Base-by-base conservation (phyloP, 257 asterid genomes). In the Solanum chiquidenum region DNA sequence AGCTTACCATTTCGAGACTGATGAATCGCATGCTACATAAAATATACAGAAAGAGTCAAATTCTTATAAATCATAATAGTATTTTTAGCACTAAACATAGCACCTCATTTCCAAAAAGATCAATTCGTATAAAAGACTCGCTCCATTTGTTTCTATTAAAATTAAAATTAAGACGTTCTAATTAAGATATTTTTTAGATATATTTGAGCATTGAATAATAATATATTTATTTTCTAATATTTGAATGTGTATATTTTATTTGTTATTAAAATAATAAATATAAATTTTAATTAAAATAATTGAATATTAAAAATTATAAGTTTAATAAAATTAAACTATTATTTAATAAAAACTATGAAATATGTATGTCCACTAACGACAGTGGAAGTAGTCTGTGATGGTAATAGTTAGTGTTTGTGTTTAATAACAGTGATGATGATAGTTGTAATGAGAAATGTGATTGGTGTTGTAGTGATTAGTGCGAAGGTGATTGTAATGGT, bases 401-500 rank as follows among this genome's bases (percentile, higher is more conserved):
- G n/a, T 7, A 20, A 18, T 18, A 18, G n/a, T 55, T 55, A 1
- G 62, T 52, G 62, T 52, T 52, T 16, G 9, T 52, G 62, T 52
- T 20, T 52, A 52, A 52, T 6, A 52, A 52, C 0, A 9, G 0
- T 55, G 2, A 7, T 55, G 25, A 3, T 20, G 5, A 55, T 55
- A 55, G 5, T 20, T 20, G 5, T 55, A 0, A 55, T 1, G 25
- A 1, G 10, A 3, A 7, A 20, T 0, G 1, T 55, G 25, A 7
- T 3, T 55, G n/a, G 2, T 55, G 5, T 55, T 7, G 25, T 20
- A 55, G n/a, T 6, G 2, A 55, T 3, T 20, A 20, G 10, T 55
- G 25, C 2, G 3, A 1, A 3, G 7, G 1, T 23, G 3, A 9
- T 62, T 9, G 0, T 9, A 11, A 23, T 9, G 6, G 31, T 23